Evolutionary conservation across 768 basidiomycete genomes (phyloP), one percentile per base, ranked within the genome.

Genomic region (Lactarius tabidus): DNA sequence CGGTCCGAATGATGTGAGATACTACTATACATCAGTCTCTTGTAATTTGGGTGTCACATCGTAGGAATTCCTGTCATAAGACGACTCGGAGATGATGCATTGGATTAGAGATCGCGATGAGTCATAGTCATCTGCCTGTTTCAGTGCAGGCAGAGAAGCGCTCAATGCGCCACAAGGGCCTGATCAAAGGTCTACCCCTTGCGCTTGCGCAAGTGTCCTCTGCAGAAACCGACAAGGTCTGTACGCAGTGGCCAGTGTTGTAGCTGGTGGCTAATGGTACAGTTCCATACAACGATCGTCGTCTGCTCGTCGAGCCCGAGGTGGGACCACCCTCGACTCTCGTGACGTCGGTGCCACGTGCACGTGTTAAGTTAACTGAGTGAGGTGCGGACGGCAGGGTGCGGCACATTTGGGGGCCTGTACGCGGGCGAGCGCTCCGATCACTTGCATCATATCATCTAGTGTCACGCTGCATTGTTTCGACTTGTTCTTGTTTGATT

Each of bases 231-330:
- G 36, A 36, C 41, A 59, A 35, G 52, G 33, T 66, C 33, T 52
- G 58, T 43, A 60, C 45, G 36, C 60, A 56, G 45, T 60, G 58
- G 61, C 57, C 61, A 23, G 65, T 56, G n/a, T 66, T 54, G 41
- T 60, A 31, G 35, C 31, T 66, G 36, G 65, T 51, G 0, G 52
- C 61, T 0, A 52, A 66, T 8, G 64, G 61, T 26, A 31, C 29
- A 15, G 60, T 65, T 2, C 67, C 63, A 3, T 52, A 59, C 35
- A 64, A 43, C 12, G 45, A 66, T 39, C 31, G 61, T 23, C 67
- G 14, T 14, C 39, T 66, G 23, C 41, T 61, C 18, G 63, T 67
- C 23, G 55, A 57, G 23, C 39, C 63, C 6, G 38, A 59, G 33
- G 51, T 26, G 48, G n/a, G 43, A 26, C 48, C 23, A 6, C 18